Conservation (phyloP, 2,329 filamentous ascomycete species). For the Cladosporium sp. region DNA sequence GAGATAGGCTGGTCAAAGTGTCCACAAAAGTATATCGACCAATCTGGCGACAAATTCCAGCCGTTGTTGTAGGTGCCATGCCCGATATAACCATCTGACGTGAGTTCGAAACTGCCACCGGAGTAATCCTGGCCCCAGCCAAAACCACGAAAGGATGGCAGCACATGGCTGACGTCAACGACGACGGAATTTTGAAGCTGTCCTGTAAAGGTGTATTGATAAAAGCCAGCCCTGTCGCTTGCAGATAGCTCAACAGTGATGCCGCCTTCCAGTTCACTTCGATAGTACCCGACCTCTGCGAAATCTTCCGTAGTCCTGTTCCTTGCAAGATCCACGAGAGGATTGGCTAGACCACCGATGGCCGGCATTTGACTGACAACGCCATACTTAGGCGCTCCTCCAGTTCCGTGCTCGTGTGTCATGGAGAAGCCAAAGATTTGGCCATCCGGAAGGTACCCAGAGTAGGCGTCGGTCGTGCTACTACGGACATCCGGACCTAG, state of each 20-base stretch:
- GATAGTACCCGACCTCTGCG: constrained; percentile 63
- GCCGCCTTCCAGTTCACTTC: constrained; percentile 54
- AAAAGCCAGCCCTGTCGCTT: constrained; percentile 57
- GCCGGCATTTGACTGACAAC: constrained; percentile 29
- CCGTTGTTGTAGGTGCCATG: constrained; percentile 63
- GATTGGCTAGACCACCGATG: constrained; percentile 23
- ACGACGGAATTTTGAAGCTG: constrained; percentile 49
- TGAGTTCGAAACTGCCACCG: constrained; percentile 56
- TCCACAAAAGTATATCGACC: constrained; percentile 63
- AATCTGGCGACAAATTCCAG: constrained; percentile 62
- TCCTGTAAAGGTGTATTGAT: constrained; percentile 59
- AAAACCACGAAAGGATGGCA: constrained; percentile 54
- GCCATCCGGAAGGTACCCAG: constrained; percentile 38
- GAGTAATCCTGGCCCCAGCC: constrained; percentile 60
- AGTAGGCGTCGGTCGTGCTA: constrained; percentile 39
- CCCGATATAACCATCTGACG: constrained; percentile 54
- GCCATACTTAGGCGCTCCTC: constrained; percentile 68
- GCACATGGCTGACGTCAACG: constrained; percentile 64
- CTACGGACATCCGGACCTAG: constrained; percentile 39
- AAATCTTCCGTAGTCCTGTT: constrained; percentile 33
- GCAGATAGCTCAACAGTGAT: constrained; percentile 60
- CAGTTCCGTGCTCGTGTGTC: constrained; percentile 67
- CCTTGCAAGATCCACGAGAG: constrained; percentile 28
- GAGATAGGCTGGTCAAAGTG: constrained; percentile 51
- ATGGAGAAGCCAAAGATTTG: constrained; percentile 39